Percentiles rank a stretch among this genome's conserved stretches.
These are phyloP conservation scores for Zasmidium cellare DNA, from an alignment of 2,329 filamentous ascomycete genomes.

Conservation along the genomic window DNA sequence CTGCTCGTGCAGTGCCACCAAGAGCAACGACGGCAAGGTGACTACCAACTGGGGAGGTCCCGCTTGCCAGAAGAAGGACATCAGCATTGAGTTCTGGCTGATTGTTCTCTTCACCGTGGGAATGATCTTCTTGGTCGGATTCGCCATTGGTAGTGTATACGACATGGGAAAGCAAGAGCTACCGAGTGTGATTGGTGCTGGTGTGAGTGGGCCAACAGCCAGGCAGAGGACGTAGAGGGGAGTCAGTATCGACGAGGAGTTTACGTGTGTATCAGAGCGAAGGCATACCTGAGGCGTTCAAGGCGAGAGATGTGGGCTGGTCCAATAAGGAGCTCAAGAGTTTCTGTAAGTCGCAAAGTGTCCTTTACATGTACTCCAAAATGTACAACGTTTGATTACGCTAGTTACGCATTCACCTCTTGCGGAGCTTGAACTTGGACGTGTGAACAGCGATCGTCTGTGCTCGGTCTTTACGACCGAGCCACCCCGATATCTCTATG, in stretches of 20 bases:
- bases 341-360: background rate
- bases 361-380: background rate
- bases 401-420: too few species aligned
- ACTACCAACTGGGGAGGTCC: constrained; percentile 78
- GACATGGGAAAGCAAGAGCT: constrained; percentile 83
- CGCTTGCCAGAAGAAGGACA: constrained; percentile 87
- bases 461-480: too few species aligned
- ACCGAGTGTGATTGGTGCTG: constrained; percentile 93
- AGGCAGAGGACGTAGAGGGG: constrained; percentile 38
- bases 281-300: background rate
- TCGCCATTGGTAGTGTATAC: constrained; percentile 76
- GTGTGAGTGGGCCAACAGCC: constrained; percentile 72
- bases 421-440: too few species aligned
- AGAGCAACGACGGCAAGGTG: constrained; percentile 54
- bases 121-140: constrained; percentile 66
- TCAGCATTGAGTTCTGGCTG: constrained; percentile 87
- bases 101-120: constrained; percentile 73
- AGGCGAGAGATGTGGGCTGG: background rate
- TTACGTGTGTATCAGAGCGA: background rate
- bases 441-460: too few species aligned
- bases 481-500: too few species aligned
- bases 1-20: constrained; percentile 71
- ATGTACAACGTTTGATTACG: background rate
- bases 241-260: background rate
- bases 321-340: background rate